Conservation (phyloP, 495 filamentous ascomycete genomes). For the Glonium stellatum region DNA sequence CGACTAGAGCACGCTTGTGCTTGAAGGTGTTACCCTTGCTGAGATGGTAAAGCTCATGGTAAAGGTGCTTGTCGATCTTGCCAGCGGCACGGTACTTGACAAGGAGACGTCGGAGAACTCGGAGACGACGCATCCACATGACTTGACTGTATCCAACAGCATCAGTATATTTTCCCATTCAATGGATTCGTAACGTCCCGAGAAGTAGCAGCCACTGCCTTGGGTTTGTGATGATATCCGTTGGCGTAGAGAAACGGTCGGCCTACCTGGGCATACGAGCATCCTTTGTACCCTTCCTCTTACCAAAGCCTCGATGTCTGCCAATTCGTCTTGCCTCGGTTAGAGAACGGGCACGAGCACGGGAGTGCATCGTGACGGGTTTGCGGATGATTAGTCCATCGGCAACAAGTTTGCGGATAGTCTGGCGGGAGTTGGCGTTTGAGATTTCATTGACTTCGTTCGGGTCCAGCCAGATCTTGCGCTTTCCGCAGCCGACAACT, state of each 20-base stretch:
- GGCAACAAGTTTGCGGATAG: slow-evolving; percentile 98
- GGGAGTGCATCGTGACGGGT: slow-evolving; percentile 99
- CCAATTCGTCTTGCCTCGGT: slow-evolving; percentile 84
- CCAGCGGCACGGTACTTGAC: slow-evolving; percentile 98
- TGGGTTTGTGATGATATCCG: neutral
- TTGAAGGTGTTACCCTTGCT: slow-evolving; percentile 99
- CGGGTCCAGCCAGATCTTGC: slow-evolving; percentile 99
- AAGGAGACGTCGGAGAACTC: slow-evolving; percentile 95
- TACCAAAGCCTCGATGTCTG: slow-evolving; percentile 97
- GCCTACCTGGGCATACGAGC: slow-evolving; percentile 97
- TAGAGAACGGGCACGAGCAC: slow-evolving; percentile 85
- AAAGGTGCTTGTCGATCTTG: slow-evolving; percentile 99
- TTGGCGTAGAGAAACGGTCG: slow-evolving; percentile 1
- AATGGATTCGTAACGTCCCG: slow-evolving; percentile 1
- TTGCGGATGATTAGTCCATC: slow-evolving; percentile 99
- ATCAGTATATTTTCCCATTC: slow-evolving; percentile 21
- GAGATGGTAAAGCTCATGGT: slow-evolving; percentile 99
- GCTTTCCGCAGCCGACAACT: slow-evolving; percentile 95
- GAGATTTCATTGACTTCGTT: slow-evolving; percentile 99
- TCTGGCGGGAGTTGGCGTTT: slow-evolving; percentile 99
- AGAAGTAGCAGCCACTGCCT: neutral
- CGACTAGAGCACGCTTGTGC: slow-evolving; percentile 99
- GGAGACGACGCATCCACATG: slow-evolving; percentile 99
- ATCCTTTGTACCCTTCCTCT: slow-evolving; percentile 99
- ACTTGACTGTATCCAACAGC: slow-evolving; percentile 59